Conservation (phyloP, 2,329 filamentous ascomycete genomes). For the Pseudocercospora crystallina region DNA sequence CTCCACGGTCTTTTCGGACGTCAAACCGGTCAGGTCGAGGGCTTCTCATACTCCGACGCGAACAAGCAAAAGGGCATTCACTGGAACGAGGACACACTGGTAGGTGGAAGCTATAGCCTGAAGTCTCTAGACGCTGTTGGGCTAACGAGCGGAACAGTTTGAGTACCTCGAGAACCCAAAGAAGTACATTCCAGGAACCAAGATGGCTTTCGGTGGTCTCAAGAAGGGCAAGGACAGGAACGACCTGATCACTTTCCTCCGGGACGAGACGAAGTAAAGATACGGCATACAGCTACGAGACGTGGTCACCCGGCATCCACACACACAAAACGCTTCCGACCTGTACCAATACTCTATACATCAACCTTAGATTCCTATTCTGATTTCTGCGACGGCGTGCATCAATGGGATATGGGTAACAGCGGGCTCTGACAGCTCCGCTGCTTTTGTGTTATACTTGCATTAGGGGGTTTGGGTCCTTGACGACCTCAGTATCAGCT, state of each 20-base stretch:
- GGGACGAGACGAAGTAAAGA: conserved; percentile 67
- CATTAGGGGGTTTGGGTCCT: too few relatives aligned
- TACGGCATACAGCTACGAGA: neutral
- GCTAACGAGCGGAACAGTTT: conserved; percentile 59
- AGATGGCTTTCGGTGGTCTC: conserved; percentile 99
- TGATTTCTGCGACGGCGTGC: too few relatives aligned
- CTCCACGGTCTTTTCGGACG: conserved; percentile 97
- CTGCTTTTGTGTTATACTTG: too few relatives aligned
- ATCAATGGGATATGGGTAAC: too few relatives aligned
- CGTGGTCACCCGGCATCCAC: too few relatives aligned
- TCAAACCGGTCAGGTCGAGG: conserved; percentile 85
- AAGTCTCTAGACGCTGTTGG: neutral
- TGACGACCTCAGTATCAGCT: too few relatives aligned
- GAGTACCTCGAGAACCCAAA: conserved; percentile 99
- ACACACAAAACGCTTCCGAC: too few relatives aligned
- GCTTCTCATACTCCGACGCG: conserved; percentile 97
- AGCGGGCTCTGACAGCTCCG: too few relatives aligned
- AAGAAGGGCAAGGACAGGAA: conserved; percentile 99
- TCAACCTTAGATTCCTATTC: too few relatives aligned
- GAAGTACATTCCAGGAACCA: conserved; percentile 99
- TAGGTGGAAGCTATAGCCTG: conserved; percentile 41
- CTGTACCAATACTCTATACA: too few relatives aligned
- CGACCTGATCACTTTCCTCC: conserved; percentile 88
- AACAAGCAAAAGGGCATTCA: conserved; percentile 95
- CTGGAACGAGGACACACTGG: conserved; percentile 84